Conservation (phyloP, 2,329 filamentous ascomycete genomes). For the Pezicula carpinea region DNA sequence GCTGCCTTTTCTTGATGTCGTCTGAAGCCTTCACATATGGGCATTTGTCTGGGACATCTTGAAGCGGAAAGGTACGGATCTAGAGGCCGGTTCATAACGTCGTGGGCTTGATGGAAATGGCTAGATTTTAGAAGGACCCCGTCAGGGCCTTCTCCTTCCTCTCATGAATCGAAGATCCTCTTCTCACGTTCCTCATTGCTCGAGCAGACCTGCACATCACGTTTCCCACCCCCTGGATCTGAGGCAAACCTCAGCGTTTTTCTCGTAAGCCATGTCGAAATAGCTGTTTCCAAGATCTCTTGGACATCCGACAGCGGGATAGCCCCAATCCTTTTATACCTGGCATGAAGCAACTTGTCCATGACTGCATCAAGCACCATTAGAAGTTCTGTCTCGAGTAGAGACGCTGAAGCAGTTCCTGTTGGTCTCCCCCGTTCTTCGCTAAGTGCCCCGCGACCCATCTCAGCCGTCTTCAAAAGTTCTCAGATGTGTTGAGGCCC, state of each 20-base stretch:
- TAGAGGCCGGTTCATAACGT: too few species aligned
- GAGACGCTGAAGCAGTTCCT: constrained; percentile 44
- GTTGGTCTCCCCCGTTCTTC: constrained; percentile 64
- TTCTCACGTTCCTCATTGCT: constrained; percentile 20
- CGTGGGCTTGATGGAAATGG: too few species aligned
- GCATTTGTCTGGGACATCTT: too few species aligned
- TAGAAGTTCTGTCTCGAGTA: constrained; percentile 43
- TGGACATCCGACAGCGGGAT: constrained; percentile 2
- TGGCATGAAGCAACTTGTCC: constrained; percentile 20
- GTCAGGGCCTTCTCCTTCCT: too few species aligned
- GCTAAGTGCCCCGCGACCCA: constrained; percentile 59
- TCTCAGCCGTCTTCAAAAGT: constrained; percentile 52
- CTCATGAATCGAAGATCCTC: constrained; percentile 15
- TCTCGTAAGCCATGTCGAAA: constrained; percentile 17
- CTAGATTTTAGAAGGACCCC: too few species aligned
- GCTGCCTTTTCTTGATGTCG: too few species aligned
- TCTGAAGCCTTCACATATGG: too few species aligned
- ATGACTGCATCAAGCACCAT: constrained; percentile 33
- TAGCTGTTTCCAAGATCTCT: constrained; percentile 13
- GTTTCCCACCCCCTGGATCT: not conserved
- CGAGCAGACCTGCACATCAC: constrained; percentile 6
- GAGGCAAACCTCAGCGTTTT: constrained; percentile 3
- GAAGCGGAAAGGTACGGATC: too few species aligned
- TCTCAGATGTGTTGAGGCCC: constrained; percentile 24
- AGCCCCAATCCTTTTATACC: constrained; percentile 11